Evolutionary conservation across 495 filamentous ascomycete species (phyloP).

Genomic region (Astrothelium subdiscretum): DNA sequence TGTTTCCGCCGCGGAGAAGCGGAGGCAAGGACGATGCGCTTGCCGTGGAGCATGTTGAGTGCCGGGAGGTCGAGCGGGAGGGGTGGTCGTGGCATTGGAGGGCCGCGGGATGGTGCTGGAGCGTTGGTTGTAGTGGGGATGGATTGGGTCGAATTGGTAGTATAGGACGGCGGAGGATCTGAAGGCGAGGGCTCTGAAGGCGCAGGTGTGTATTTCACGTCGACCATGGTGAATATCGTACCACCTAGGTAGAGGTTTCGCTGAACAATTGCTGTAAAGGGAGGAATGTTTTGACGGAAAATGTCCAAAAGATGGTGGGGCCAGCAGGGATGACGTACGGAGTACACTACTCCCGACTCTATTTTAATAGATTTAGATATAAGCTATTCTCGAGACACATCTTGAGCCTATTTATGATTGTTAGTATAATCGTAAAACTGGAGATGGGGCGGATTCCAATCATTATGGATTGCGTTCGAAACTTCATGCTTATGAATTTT

Average conservation of each 20-base stretch:
- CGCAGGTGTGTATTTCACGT: background rate
- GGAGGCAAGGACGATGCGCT: constrained; percentile 78
- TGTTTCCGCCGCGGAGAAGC: constrained; percentile 72
- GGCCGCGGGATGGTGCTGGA: background rate
- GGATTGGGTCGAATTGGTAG: background rate
- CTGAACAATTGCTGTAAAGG: too few relatives aligned
- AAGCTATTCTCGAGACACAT: too few relatives aligned
- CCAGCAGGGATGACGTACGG: background rate
- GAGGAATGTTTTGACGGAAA: background rate
- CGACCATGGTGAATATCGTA: background rate
- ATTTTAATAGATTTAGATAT: background rate
- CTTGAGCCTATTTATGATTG: too few relatives aligned
- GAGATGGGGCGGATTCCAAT: background rate
- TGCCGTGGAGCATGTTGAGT: constrained; percentile 55
- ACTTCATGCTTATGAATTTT: too few relatives aligned
- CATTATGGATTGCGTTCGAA: too few relatives aligned
- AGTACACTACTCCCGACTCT: background rate
- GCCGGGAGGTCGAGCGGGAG: constrained; percentile 62
- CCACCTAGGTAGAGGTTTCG: too few relatives aligned
- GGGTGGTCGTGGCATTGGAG: constrained; percentile 37
- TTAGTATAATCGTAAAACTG: background rate
- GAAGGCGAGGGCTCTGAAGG: background rate
- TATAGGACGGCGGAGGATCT: constrained; percentile 1
- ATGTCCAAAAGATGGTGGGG: background rate
- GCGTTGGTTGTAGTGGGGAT: background rate